Evolutionary conservation across 73 alveolate species (phyloP), one percentile per base, ranked within the genome.

Genomic region (Tetrahymena elliotti): DNA sequence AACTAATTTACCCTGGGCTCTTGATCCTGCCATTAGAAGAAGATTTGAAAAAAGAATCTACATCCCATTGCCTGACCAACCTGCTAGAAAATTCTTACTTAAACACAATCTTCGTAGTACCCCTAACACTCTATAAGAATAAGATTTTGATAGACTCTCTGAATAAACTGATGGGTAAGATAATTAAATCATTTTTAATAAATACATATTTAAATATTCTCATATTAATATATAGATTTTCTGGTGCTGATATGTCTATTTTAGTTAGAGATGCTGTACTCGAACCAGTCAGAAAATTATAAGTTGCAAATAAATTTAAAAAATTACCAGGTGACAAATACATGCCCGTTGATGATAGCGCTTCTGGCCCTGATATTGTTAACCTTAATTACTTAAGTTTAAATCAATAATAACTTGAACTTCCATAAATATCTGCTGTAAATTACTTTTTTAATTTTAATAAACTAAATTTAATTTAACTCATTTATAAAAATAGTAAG

Each of bases 1-100:
- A 33, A 98, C 99, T 82, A 99, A 99, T 97, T 95, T 98, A 20
- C 99, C 99, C 7, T 99, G 99, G 99, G 99, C 97, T 95, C 95
- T 99, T 47, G 99, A 99, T 96, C 98, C 99, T 15, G 99, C 99
- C 33, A 97, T 99, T 96, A 98, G 99, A 93, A 98, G 99, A 88
- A 98, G 99, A 93, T 99, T 99, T 92, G 99, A 99, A 96, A 99
- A 99, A 98, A 99, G 99, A 96, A 98, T 99, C 88, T 99, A 99
- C 96, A 99, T 99, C 52, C 98, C 99, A 16, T 99, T 99, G 53
- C 99, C 99, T 33, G 99, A 97, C 41, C 47, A 54, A 2, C 93
- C 95, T 8, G 99, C 99, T 38, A 98, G 99, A 93, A 94, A 83
- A 84, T 95, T 52, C 68, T 92, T 97, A 96, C 97, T 99, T 83